A percentile compares a stretch with the other conserved stretches of the same genome.
These are phyloP conservation scores for Alternaria sp. DNA, from an alignment of 2,329 filamentous ascomycete genomes.

Conservation along the genomic window DNA sequence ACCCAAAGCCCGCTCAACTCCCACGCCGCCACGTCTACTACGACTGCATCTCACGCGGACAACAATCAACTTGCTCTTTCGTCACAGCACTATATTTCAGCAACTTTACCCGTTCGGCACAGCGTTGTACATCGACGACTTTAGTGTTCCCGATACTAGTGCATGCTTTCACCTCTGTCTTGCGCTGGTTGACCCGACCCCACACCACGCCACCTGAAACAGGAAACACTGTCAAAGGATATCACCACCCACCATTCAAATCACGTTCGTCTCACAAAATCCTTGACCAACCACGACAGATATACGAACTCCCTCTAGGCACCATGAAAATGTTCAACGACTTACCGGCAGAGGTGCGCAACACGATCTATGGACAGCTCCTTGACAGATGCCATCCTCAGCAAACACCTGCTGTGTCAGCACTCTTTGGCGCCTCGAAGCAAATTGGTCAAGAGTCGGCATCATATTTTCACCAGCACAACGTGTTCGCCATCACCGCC, in stretches of 20 bases:
- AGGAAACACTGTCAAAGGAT: not conserved
- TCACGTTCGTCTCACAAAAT: not conserved
- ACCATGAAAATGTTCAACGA: slow-evolving; percentile 21
- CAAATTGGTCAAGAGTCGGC: slow-evolving; percentile 29
- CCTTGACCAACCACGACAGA: not conserved
- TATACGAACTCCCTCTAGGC: not conserved
- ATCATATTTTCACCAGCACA: slow-evolving; percentile 35
- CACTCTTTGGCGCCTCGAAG: slow-evolving; percentile 26
- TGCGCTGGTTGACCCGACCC: not conserved
- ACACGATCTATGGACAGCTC: slow-evolving; percentile 27
- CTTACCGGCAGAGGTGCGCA: slow-evolving; percentile 31
- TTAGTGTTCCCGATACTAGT: slow-evolving; percentile 6
- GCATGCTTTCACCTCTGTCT: slow-evolving; percentile 9
- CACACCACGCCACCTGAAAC: slow-evolving; percentile 3
- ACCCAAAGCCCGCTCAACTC: slow-evolving; percentile 4
- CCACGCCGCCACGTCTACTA: not conserved
- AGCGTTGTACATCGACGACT: not conserved
- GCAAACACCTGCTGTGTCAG: slow-evolving; percentile 6
- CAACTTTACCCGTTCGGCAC: not conserved
- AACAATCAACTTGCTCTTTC: not conserved
- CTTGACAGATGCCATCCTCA: not conserved
- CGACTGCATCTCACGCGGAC: not conserved
- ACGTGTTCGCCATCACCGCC: slow-evolving; percentile 14
- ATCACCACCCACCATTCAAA: not conserved
- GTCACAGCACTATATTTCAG: not conserved